These are phyloP conservation scores for Parasitella parasitica DNA, from an alignment of 371 early-diverging fungal genomes.

Conservation along the genomic window DNA sequence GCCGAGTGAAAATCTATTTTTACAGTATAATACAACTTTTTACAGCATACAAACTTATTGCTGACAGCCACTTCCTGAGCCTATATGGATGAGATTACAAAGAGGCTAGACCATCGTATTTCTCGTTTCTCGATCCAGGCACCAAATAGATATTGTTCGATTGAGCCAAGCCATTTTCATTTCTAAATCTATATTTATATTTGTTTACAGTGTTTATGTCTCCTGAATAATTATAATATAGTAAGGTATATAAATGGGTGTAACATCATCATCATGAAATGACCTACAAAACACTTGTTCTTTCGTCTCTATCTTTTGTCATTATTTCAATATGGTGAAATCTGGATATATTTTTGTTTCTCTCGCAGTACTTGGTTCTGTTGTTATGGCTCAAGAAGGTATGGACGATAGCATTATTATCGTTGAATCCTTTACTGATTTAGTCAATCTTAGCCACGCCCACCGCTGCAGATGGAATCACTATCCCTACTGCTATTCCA, in stretches of 20 bases:
- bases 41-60: not conserved
- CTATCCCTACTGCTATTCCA: not conserved
- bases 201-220: not conserved
- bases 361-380: not conserved
- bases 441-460: not conserved
- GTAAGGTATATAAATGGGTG: not conserved
- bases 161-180: not conserved
- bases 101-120: not conserved
- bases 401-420: not conserved
- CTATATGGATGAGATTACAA: not conserved
- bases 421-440: not conserved
- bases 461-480: not conserved
- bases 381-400: conserved; percentile 1
- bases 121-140: too few relatives aligned
- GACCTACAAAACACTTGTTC: not conserved
- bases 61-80: not conserved
- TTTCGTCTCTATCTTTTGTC: not conserved
- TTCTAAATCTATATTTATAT: not conserved
- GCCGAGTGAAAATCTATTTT: not conserved
- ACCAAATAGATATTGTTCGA: not conserved
- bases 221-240: not conserved
- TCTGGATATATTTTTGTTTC: conserved; percentile 3
- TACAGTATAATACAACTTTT: not conserved
- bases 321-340: conserved; percentile 13
- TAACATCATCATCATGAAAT: not conserved